These are phyloP conservation scores for Penicillium italicum DNA, from an alignment of 2,329 filamentous ascomycete species.

Conservation along the genomic window DNA sequence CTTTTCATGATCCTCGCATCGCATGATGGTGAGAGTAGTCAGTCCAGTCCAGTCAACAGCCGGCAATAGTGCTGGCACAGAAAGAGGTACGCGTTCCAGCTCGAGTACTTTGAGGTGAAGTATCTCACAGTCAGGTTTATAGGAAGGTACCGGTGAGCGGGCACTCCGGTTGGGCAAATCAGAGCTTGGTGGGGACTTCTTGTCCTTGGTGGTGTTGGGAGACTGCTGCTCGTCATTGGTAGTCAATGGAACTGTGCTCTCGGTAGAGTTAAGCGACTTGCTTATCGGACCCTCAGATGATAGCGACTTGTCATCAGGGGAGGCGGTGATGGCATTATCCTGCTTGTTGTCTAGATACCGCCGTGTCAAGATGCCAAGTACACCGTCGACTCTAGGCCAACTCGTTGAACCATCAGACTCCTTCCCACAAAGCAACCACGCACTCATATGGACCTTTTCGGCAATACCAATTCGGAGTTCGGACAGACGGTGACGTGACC, in stretches of 20 bases:
- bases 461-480: slow-evolving; percentile 74
- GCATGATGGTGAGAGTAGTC: slow-evolving; percentile 68
- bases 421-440: slow-evolving; percentile 27
- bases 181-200: not conserved
- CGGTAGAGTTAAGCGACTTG: not conserved
- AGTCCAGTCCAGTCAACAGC: slow-evolving; percentile 72
- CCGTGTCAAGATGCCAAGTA: slow-evolving; percentile 31
- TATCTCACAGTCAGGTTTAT: slow-evolving; percentile 35
- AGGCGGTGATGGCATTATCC: not conserved
- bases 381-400: slow-evolving; percentile 35
- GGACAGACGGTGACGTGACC: slow-evolving; percentile 61
- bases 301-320: not conserved
- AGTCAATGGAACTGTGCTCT: not conserved
- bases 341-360: slow-evolving; percentile 1
- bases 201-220: not conserved
- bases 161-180: not conserved
- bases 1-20: slow-evolving; percentile 68
- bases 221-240: not conserved
- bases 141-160: not conserved
- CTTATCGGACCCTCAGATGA: not conserved
- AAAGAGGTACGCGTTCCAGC: slow-evolving; percentile 71
- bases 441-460: slow-evolving; percentile 26
- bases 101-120: slow-evolving; percentile 69
- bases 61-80: slow-evolving; percentile 64
- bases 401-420: slow-evolving; percentile 12